phyloP scores from a whole-genome alignment of 352 stramenopile genomes.

The Phytopythium mirpurense region DNA sequence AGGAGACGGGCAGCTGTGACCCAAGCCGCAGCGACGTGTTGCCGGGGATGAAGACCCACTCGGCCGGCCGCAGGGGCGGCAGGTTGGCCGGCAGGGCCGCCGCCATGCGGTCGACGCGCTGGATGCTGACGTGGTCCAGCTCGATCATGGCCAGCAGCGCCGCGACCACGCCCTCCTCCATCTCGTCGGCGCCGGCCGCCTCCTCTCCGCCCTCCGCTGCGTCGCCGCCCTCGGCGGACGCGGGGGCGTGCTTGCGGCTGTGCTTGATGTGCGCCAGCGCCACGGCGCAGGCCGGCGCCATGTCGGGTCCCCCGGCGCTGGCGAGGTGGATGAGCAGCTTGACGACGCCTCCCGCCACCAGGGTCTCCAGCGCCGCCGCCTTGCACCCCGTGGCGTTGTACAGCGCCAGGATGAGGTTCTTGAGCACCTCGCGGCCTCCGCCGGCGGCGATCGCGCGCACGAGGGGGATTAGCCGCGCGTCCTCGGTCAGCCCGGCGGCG shows the following conservation, averaged over 20 bases:
- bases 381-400: slow-evolving; percentile 71
- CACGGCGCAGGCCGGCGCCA: slow-evolving; percentile 63
- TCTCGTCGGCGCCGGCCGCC: slow-evolving; percentile 37
- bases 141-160: slow-evolving; percentile 81
- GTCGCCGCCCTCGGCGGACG: slow-evolving; percentile 5
- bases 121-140: slow-evolving; percentile 54
- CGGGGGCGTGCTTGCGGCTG: slow-evolving; percentile 40
- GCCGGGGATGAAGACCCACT: slow-evolving; percentile 54
- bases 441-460: slow-evolving; percentile 30
- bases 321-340: slow-evolving; percentile 63
- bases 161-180: slow-evolving; percentile 63
- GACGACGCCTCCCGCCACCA: slow-evolving; percentile 50
- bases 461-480: slow-evolving; percentile 50
- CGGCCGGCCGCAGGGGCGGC: slow-evolving; percentile 27
- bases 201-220: slow-evolving; percentile 11
- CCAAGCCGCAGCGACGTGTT: slow-evolving; percentile 33
- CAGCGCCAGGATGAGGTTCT: slow-evolving; percentile 60
- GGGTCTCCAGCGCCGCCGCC: slow-evolving; percentile 27
- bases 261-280: slow-evolving; percentile 77
- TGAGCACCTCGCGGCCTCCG: slow-evolving; percentile 34
- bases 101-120: slow-evolving; percentile 63
- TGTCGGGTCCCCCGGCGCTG: slow-evolving; percentile 35
- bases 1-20: slow-evolving; percentile 51
- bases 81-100: slow-evolving; percentile 40
- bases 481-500: slow-evolving; percentile 39